Evolutionary conservation across 1,284 basidiomycete species (phyloP).

Genomic region (Butyriboletus appendiculatus): DNA sequence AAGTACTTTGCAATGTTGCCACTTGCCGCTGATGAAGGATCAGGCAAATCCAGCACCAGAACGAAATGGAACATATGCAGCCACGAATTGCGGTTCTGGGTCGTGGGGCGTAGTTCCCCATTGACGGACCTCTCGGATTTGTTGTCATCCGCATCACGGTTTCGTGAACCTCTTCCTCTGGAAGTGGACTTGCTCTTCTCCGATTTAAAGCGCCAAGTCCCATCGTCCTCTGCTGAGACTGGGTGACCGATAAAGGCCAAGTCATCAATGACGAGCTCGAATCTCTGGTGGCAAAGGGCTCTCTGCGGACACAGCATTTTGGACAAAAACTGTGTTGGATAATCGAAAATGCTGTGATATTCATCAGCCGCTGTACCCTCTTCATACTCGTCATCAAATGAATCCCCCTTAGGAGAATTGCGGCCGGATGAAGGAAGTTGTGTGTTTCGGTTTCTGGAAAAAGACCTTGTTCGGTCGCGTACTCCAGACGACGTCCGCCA

Average conservation of each 20-base stretch:
- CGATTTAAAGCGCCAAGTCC: conserved; percentile 68
- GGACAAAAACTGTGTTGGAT: conserved; percentile 80
- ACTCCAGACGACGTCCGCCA: conserved; percentile 53
- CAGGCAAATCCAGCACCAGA: conserved; percentile 85
- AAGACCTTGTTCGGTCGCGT: conserved; percentile 44
- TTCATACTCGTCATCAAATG: conserved; percentile 40
- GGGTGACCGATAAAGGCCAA: conserved; percentile 96
- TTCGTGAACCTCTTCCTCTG: conserved; percentile 56
- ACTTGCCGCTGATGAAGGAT: conserved; percentile 78
- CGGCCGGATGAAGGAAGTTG: conserved; percentile 44
- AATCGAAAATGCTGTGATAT: conserved; percentile 77
- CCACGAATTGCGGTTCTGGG: conserved; percentile 44
- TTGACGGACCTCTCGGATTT: conserved; percentile 39
- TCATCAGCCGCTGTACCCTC: conserved; percentile 41
- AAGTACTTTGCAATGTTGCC: conserved; percentile 79
- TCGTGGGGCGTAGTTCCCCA: conserved; percentile 25
- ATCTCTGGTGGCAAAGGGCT: conserved; percentile 90
- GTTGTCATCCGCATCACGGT: conserved; percentile 35
- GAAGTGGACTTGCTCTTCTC: conserved; percentile 52
- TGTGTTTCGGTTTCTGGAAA: conserved; percentile 41
- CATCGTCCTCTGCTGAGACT: conserved; percentile 78
- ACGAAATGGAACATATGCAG: conserved; percentile 88
- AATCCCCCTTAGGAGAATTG: conserved; percentile 45
- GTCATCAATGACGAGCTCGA: conserved; percentile 91
- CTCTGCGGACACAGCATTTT: conserved; percentile 78